Conservation (phyloP, 257 asterid genomes). For the Verbena officinalis region DNA sequence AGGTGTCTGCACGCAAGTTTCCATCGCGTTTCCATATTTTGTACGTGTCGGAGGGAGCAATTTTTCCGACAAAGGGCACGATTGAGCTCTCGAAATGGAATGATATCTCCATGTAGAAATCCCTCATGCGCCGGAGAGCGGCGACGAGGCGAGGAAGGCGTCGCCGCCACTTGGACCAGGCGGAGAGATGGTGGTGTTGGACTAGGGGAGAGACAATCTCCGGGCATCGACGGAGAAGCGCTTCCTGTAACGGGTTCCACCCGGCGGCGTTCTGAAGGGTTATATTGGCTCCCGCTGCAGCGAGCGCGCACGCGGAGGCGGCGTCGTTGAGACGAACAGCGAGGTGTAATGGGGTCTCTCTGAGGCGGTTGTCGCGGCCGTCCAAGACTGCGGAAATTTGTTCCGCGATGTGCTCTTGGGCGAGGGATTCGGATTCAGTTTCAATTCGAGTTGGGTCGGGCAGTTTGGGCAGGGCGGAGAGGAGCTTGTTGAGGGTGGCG, state of each 20-base stretch:
- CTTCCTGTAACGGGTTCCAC: slow-evolving; percentile 92
- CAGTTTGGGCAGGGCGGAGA: slow-evolving; percentile 59
- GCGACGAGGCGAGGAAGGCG: slow-evolving; percentile 85
- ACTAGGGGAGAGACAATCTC: slow-evolving; percentile 67
- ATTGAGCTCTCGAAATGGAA: slow-evolving; percentile 95
- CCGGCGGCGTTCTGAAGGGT: slow-evolving; percentile 93
- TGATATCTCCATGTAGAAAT: slow-evolving; percentile 93
- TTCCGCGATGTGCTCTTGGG: slow-evolving; percentile 66
- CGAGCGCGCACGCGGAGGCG: slow-evolving; percentile 57
- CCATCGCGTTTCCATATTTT: slow-evolving; percentile 97
- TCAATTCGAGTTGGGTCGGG: slow-evolving; percentile 63
- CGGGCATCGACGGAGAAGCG: slow-evolving; percentile 75
- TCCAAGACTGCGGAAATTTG: slow-evolving; percentile 70
- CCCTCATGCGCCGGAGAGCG: slow-evolving; percentile 86
- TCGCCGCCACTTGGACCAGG: slow-evolving; percentile 97
- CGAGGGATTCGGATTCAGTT: slow-evolving; percentile 60
- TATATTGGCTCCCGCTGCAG: slow-evolving; percentile 79
- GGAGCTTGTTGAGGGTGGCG: slow-evolving; percentile 51
- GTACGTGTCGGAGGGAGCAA: slow-evolving; percentile 95
- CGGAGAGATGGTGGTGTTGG: slow-evolving; percentile 76
- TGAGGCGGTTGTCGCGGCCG: slow-evolving; percentile 73
- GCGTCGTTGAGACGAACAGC: slow-evolving; percentile 89
- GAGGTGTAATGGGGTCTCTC: slow-evolving; percentile 90
- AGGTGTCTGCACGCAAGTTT: slow-evolving; percentile 87
- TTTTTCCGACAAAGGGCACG: slow-evolving; percentile 87